These are phyloP conservation scores for Xylariaceae sp. DNA, from an alignment of 2,329 filamentous ascomycete species.

Conservation along the genomic window DNA sequence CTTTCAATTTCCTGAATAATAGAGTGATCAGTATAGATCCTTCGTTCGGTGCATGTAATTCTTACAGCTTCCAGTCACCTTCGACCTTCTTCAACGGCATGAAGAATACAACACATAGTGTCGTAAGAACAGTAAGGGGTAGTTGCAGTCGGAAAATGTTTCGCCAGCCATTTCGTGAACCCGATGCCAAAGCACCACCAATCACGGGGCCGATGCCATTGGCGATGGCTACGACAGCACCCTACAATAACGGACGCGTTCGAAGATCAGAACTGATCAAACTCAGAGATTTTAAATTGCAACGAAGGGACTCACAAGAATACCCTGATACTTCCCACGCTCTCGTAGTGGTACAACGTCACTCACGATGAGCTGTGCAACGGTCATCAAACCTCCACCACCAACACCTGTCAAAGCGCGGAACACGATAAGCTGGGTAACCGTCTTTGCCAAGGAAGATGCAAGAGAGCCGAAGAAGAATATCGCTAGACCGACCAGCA, in stretches of 20 bases:
- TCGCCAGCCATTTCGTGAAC: conserved; percentile 43
- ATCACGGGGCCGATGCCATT: conserved; percentile 54
- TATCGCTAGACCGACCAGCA: conserved; percentile 36
- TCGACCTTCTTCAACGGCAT: conserved; percentile 54
- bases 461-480: conserved; percentile 42
- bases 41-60: background rate
- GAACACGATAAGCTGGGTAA: conserved; percentile 38
- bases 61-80: conserved; percentile 45
- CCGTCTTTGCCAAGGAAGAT: conserved; percentile 38
- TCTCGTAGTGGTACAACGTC: conserved; percentile 28
- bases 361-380: conserved; percentile 29
- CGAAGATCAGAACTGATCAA: background rate
- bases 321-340: conserved; percentile 31
- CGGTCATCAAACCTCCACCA: conserved; percentile 28
- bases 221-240: conserved; percentile 48
- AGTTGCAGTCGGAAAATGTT: conserved; percentile 55
- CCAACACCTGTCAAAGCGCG: conserved; percentile 36
- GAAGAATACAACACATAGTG: conserved; percentile 46
- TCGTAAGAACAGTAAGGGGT: conserved; percentile 46
- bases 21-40: background rate
- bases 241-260: conserved; percentile 21
- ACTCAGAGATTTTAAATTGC: background rate
- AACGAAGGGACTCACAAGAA: conserved; percentile 32
- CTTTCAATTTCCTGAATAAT: conserved; percentile 39
- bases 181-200: conserved; percentile 47